These are phyloP conservation scores for Fagopyrum tataricum DNA, from an alignment of 148 eudicot genomes.

Conservation along the genomic window DNA sequence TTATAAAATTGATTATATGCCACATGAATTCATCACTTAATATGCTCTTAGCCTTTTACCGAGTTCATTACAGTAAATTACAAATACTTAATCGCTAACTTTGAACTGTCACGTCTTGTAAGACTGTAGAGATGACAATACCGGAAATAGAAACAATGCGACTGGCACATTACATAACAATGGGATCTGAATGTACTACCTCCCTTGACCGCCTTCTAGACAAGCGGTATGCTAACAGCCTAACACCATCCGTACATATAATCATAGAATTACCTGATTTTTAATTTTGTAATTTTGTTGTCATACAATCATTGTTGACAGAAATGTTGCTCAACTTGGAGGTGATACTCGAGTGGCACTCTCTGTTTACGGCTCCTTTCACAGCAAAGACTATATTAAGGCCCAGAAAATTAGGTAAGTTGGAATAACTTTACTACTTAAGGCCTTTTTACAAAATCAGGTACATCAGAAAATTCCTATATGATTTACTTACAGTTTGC, in stretches of 20 bases:
- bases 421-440: not conserved
- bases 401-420: slow-evolving; percentile 84
- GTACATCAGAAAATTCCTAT: not conserved
- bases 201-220: slow-evolving; percentile 54
- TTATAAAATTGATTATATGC: not conserved
- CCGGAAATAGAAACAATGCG: slow-evolving; percentile 95
- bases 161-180: slow-evolving; percentile 87
- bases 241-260: not conserved
- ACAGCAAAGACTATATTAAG: slow-evolving; percentile 63
- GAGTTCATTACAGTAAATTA: too few relatives aligned
- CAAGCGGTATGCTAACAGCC: slow-evolving; percentile 48
- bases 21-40: too few relatives aligned
- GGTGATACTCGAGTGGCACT: slow-evolving; percentile 86
- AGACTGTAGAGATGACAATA: slow-evolving; percentile 76
- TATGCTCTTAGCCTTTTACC: too few relatives aligned
- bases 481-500: not conserved
- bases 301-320: slow-evolving; percentile 19
- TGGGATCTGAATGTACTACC: slow-evolving; percentile 78
- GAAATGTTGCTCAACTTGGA: slow-evolving; percentile 49
- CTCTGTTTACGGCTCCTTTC: slow-evolving; percentile 66
- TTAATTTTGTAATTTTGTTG: not conserved
- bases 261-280: too few relatives aligned
- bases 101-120: not conserved
- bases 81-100: not conserved
- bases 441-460: not conserved